These are phyloP conservation scores for Paramarasmius palmivorus DNA, from an alignment of 1,284 basidiomycete genomes.

Conservation along the genomic window DNA sequence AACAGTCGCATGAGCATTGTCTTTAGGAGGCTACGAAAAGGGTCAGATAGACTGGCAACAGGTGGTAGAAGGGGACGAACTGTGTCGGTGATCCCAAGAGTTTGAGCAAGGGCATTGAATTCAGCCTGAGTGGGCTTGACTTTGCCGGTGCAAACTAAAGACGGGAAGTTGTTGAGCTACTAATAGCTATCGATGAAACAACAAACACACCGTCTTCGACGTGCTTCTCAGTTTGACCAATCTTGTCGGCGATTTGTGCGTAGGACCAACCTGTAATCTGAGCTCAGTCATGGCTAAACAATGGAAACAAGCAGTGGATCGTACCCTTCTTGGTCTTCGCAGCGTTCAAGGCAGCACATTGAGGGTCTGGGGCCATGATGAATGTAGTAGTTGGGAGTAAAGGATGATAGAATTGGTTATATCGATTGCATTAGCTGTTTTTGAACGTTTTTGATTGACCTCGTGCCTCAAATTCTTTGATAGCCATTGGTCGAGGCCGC, in stretches of 20 bases:
- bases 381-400: constrained; percentile 12
- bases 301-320: constrained; percentile 11
- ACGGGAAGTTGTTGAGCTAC: not conserved
- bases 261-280: constrained; percentile 57
- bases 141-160: constrained; percentile 52
- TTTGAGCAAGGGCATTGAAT: constrained; percentile 50
- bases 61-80: constrained; percentile 28
- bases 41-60: not conserved
- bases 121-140: constrained; percentile 47
- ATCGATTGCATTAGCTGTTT: too few relatives aligned
- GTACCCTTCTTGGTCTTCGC: constrained; percentile 54
- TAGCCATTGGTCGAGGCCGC: too few relatives aligned
- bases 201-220: constrained; percentile 50
- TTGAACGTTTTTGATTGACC: too few relatives aligned
- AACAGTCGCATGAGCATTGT: constrained; percentile 20
- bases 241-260: constrained; percentile 44
- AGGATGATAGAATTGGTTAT: too few relatives aligned
- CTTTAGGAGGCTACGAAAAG: constrained; percentile 19
- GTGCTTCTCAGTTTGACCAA: constrained; percentile 43
- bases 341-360: constrained; percentile 57
- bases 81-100: constrained; percentile 41
- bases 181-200: not conserved
- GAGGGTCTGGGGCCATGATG: constrained; percentile 45
- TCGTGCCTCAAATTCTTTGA: too few relatives aligned
- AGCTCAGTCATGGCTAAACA: not conserved